Conservation (phyloP, 768 basidiomycete genomes). For the Fibroporia radiculosa region DNA sequence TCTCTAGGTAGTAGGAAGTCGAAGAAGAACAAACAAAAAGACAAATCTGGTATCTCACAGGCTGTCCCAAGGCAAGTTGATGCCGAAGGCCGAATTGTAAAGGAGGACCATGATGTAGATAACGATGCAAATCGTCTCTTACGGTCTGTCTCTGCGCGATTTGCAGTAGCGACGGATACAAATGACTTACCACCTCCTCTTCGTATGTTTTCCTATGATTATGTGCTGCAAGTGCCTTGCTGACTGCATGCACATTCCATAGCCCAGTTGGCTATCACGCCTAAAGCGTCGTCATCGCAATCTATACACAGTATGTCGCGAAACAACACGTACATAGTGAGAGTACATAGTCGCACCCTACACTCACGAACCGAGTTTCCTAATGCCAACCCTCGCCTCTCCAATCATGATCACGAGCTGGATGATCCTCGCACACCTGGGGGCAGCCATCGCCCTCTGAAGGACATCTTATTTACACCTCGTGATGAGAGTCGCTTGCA, state of each 20-base stretch:
- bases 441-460: conserved; percentile 20
- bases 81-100: conserved; percentile 16
- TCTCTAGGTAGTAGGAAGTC: conserved; percentile 60
- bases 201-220: conserved; percentile 41
- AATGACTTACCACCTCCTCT: conserved; percentile 57
- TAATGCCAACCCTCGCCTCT: conserved; percentile 43
- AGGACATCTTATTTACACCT: conserved; percentile 31
- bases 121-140: conserved; percentile 42
- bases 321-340: conserved; percentile 66
- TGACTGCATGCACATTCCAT: conserved; percentile 29
- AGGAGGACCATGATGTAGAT: conserved; percentile 32
- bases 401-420: conserved; percentile 15
- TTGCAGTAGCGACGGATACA: conserved; percentile 45
- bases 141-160: conserved; percentile 67
- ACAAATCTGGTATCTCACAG: background rate
- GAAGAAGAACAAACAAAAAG: conserved; percentile 29
- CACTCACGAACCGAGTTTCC: conserved; percentile 61
- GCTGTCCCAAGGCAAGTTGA: conserved; percentile 18
- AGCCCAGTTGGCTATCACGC: background rate
- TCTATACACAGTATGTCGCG: conserved; percentile 35
- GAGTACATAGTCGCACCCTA: conserved; percentile 54
- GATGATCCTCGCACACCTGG: conserved; percentile 3
- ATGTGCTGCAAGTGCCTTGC: background rate
- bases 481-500: conserved; percentile 46
- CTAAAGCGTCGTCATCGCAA: conserved; percentile 9